A percentile compares a stretch with the other conserved stretches of the same genome.
phyloP scores from a whole-genome alignment of 169 alveolate genomes.

The Amoebophrya sp. region DNA sequence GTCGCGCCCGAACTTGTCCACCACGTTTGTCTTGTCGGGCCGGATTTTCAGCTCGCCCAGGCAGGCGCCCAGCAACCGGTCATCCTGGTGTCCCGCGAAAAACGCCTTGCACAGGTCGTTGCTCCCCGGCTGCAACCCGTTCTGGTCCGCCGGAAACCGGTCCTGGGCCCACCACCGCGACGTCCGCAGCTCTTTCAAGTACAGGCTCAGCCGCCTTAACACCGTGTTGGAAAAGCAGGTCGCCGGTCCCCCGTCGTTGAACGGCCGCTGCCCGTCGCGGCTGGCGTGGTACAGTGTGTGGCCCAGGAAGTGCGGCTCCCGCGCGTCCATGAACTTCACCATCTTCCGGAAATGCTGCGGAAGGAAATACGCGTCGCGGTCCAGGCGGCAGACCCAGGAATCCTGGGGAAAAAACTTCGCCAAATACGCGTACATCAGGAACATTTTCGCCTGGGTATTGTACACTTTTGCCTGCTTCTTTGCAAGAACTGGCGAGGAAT shows the following conservation, averaged over 20 bases:
- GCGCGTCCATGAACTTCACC: neutral
- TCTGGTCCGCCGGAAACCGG: neutral
- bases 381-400: neutral
- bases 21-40: neutral
- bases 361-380: neutral
- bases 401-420: neutral
- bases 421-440: neutral
- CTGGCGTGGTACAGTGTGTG: neutral
- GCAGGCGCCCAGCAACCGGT: neutral
- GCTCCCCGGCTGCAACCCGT: neutral
- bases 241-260: neutral
- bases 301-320: neutral
- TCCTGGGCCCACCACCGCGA: neutral
- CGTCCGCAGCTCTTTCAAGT: neutral
- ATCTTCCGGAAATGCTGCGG: neutral
- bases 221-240: neutral
- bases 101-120: neutral
- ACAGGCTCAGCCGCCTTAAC: neutral
- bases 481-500: too few relatives aligned
- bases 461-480: too few relatives aligned
- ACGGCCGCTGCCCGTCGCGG: neutral
- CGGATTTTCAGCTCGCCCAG: neutral
- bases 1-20: neutral
- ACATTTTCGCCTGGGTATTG: constrained; percentile 20
- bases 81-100: neutral